Evolutionary conservation across 192 early-diverging fungal species (phyloP), one percentile per base, ranked within the genome.

Genomic region (Coemansia nantahalensis): DNA sequence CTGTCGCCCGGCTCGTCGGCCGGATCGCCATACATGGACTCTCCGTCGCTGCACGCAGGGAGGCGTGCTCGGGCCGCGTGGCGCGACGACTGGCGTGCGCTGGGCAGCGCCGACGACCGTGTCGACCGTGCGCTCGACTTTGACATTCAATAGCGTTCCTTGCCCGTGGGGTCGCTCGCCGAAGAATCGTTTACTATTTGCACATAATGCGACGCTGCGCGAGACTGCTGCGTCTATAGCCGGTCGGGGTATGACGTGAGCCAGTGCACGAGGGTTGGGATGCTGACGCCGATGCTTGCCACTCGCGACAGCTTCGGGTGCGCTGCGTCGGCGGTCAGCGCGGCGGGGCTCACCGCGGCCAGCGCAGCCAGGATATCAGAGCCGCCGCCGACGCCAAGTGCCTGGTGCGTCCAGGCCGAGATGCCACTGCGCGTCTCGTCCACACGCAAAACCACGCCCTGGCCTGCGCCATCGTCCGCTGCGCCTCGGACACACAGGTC

Each of bases 101-200:
- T 77, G 40, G 62, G 47, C 48, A 70, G 41, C 24, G 68, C 74
- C 15, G 68, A 71, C 23, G 74, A 71, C 48, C 40, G 74, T 17
- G 63, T 77, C 14, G 74, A 70, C n/a, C 54, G 74, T 6, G 74
- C 59, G 2, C 35, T 77, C n/a, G 63, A 71, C 12, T 54, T 77
- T 48, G 68, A 69, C 38, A 40, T 56, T 24, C 64, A 75, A 17
- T 32, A 16, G 31, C 8, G 2, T 5, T 11, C 9, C 13, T 11
- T 38, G 17, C 3, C 17, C n/a, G n/a, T n/a, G n/a, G n/a, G n/a
- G n/a, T n/a, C n/a, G n/a, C n/a, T n/a, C n/a, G n/a, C n/a, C n/a
- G n/a, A n/a, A n/a, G n/a, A n/a, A n/a, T n/a, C n/a, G n/a, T n/a
- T n/a, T n/a, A n/a, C n/a, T n/a, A n/a, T n/a, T n/a, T n/a, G n/a